A percentile compares a stretch with the other conserved stretches of the same genome.
phyloP scores from a whole-genome alignment of 2,329 filamentous ascomycete species.

The Aspergillus sp. region DNA sequence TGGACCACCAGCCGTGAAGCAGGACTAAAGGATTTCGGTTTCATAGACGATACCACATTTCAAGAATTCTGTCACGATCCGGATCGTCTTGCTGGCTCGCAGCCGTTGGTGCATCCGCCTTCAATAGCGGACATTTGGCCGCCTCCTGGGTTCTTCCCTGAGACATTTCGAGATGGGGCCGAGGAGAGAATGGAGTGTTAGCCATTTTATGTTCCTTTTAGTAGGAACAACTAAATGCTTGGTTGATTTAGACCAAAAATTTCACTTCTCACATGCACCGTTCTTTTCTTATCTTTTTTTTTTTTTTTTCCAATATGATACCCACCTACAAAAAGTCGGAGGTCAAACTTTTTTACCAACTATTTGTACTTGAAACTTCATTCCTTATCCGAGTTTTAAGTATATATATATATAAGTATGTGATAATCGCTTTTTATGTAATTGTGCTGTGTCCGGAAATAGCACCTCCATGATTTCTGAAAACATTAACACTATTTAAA shows the following conservation, averaged over 20 bases:
- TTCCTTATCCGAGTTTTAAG: background rate
- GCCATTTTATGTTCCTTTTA: background rate
- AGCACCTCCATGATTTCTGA: background rate
- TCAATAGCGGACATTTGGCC: conserved; percentile 46
- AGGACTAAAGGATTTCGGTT: conserved; percentile 45
- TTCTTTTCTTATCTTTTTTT: too few relatives aligned
- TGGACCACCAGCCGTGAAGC: conserved; percentile 44
- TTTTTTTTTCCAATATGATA: conserved; percentile 4
- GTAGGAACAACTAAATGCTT: background rate
- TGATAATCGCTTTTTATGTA: background rate
- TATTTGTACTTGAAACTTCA: background rate
- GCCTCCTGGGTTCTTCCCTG: conserved; percentile 43
- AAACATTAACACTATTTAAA: background rate
- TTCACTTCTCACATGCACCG: background rate
- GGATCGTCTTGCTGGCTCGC: conserved; percentile 38
- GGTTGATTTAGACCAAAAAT: background rate
- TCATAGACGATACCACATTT: conserved; percentile 45
- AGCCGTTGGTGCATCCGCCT: conserved; percentile 37
- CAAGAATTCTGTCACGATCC: conserved; percentile 48
- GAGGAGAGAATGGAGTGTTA: conserved; percentile 21
- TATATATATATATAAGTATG: background rate
- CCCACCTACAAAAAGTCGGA: conserved; percentile 2
- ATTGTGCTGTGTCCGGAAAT: background rate
- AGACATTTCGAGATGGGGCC: conserved; percentile 35
- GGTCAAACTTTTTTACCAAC: background rate